Conservation (phyloP, 257 asterid genomes). For the Salvia miltiorrhiza region DNA sequence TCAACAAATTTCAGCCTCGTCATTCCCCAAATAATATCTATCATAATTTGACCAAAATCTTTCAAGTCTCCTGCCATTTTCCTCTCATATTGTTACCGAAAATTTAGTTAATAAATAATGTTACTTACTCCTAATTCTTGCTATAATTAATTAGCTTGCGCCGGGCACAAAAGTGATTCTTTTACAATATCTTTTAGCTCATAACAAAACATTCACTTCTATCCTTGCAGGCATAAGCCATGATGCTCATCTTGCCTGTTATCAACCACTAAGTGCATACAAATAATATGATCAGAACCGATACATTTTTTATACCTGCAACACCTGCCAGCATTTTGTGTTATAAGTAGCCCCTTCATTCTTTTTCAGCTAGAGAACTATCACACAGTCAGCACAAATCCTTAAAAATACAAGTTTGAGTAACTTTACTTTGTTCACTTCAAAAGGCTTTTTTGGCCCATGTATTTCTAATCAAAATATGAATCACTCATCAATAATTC, state of each 20-base stretch:
- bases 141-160: not conserved
- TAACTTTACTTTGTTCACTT: not conserved
- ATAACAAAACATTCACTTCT: too few species aligned
- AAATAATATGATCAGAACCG: not conserved
- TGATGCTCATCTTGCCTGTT: not conserved
- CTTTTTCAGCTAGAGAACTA: not conserved
- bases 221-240: not conserved
- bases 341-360: not conserved
- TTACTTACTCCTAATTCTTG: not conserved
- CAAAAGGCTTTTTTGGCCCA: not conserved
- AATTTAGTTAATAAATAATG: not conserved
- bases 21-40: not conserved
- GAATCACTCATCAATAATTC: not conserved
- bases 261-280: not conserved
- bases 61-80: not conserved
- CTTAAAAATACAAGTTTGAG: not conserved
- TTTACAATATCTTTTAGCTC: not conserved
- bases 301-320: too few species aligned
- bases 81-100: not conserved
- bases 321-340: too few species aligned
- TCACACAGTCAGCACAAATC: constrained; percentile 1
- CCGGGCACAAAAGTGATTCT: not conserved
- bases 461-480: not conserved
- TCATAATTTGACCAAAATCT: not conserved
- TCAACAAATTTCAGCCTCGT: not conserved